These are phyloP conservation scores for Laetiporus sulphureus DNA, from an alignment of 1,284 basidiomycete species.

Conservation along the genomic window DNA sequence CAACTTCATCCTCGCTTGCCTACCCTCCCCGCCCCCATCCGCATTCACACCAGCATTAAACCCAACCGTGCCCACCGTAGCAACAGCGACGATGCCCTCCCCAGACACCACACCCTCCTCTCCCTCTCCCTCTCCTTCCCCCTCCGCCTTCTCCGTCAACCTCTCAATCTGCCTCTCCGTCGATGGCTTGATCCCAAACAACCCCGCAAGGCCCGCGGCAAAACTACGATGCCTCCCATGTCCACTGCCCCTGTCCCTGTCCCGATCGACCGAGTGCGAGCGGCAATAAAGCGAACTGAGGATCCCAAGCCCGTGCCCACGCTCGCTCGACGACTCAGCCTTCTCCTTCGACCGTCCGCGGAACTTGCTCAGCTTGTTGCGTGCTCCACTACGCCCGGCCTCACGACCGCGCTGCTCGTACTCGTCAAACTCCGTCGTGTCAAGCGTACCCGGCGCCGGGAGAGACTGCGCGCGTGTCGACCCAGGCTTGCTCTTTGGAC, in stretches of 20 bases:
- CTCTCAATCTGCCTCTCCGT: conserved; percentile 26
- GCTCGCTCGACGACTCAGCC: neutral
- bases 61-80: no score
- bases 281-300: no score
- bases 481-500: neutral
- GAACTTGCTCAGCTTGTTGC: neutral
- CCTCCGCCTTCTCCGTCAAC: conserved; percentile 11
- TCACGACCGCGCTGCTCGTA: conserved; percentile 3
- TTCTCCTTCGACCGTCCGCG: neutral
- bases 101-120: neutral
- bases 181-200: conserved; percentile 21
- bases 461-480: neutral
- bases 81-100: no score
- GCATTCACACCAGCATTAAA: neutral
- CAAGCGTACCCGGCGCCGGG: conserved; percentile 4
- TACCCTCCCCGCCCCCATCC: conserved; percentile 19
- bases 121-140: neutral
- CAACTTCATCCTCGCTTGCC: conserved; percentile 11
- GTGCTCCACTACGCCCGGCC: neutral
- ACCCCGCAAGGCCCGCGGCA: conserved; percentile 1
- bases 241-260: neutral
- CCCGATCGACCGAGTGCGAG: neutral
- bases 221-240: neutral
- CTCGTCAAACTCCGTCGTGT: no score
- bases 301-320: neutral